Percentiles rank a stretch among this genome's conserved stretches.
Conservation (phyloP, 2,329 filamentous ascomycete species). For the Microsporum canis region DNA sequence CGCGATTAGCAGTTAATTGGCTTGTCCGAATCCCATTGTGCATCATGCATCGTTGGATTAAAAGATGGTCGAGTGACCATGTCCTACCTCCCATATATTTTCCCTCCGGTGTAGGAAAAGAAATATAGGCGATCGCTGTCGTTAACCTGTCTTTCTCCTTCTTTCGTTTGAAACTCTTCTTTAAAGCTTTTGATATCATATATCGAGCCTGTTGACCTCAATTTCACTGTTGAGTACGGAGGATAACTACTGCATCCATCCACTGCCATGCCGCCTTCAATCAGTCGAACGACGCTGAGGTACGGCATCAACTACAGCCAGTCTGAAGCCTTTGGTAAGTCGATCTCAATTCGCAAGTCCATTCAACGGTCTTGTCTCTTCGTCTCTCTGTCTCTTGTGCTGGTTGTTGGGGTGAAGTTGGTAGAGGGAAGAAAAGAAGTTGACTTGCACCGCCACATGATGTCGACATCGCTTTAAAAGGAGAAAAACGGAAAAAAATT, state of each 20-base stretch:
- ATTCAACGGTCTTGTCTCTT: background rate
- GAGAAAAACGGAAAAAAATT: background rate
- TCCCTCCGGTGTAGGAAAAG: background rate
- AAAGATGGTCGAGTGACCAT: slow-evolving; percentile 1
- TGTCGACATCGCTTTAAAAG: background rate
- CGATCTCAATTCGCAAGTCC: background rate
- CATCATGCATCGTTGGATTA: background rate
- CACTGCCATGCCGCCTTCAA: background rate
- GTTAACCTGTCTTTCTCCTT: background rate
- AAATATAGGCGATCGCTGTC: background rate
- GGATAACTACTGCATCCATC: background rate
- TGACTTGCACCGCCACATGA: slow-evolving; percentile 1
- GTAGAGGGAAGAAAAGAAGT: background rate
- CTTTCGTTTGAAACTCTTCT: background rate
- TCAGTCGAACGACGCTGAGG: background rate
- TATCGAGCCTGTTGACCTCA: background rate
- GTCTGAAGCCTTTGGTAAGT: background rate
- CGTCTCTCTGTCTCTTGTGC: background rate
- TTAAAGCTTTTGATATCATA: background rate
- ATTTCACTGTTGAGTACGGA: background rate
- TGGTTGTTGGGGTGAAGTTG: background rate
- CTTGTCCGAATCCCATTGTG: background rate
- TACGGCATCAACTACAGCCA: slow-evolving; percentile 4
- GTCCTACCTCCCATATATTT: background rate
- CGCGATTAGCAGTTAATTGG: background rate